Conservation (phyloP, 106 monocot genomes). For the Platanthera guangdongensis region DNA sequence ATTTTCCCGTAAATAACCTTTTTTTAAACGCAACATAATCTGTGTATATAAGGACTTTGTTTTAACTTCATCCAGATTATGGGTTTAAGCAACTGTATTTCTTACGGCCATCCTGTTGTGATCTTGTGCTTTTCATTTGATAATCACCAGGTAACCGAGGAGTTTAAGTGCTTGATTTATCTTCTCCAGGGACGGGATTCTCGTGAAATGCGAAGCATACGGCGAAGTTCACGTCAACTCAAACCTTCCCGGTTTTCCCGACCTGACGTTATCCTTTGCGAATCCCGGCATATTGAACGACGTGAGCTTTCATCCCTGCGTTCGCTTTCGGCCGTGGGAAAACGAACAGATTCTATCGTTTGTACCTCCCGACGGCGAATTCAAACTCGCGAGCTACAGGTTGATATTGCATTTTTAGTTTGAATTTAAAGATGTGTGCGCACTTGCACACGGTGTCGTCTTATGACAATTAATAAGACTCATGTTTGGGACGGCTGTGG, state of each 20-base stretch:
- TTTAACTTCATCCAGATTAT: not conserved
- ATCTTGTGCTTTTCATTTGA: not conserved
- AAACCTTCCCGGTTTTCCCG: constrained; percentile 63
- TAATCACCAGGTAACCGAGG: not conserved
- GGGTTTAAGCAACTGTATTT: not conserved
- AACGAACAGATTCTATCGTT: constrained; percentile 58
- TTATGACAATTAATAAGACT: too few species aligned
- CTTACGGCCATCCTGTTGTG: not conserved
- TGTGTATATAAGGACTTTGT: not conserved
- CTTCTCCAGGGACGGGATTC: constrained; percentile 46
- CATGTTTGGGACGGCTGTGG: too few species aligned
- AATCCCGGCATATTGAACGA: constrained; percentile 59
- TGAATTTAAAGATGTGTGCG: too few species aligned
- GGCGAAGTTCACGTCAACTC: constrained; percentile 75
- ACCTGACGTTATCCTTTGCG: constrained; percentile 66
- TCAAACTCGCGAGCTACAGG: constrained; percentile 81
- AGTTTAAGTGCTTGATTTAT: constrained; percentile 1
- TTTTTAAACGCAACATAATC: not conserved
- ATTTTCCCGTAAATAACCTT: not conserved
- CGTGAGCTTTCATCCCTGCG: constrained; percentile 79
- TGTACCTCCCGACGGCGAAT: constrained; percentile 82
- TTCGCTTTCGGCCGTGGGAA: constrained; percentile 85
- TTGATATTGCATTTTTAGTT: not conserved
- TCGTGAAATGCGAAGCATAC: constrained; percentile 76
- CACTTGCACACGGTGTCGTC: too few species aligned